phyloP scores from a whole-genome alignment of 768 basidiomycete genomes.

The Russula brevipes region DNA sequence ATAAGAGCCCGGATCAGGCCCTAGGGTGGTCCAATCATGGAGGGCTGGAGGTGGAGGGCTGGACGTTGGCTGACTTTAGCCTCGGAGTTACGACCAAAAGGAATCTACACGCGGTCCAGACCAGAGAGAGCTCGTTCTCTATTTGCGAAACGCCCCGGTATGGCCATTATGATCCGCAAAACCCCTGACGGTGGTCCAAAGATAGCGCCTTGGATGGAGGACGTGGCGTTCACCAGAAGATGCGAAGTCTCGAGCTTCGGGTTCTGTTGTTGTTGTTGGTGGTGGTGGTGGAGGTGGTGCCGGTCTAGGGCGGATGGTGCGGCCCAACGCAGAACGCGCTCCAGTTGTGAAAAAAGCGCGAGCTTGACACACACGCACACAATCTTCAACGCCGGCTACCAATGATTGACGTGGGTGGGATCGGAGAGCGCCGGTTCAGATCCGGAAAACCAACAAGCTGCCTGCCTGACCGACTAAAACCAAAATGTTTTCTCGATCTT shows the following conservation, averaged over 20 bases:
- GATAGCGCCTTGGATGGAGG: neutral
- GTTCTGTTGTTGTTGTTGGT: neutral
- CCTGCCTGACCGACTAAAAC: too few species aligned
- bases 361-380: neutral
- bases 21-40: neutral
- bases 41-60: neutral
- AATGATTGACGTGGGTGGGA: neutral
- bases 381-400: neutral
- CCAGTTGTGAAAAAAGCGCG: neutral
- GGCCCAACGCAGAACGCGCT: neutral
- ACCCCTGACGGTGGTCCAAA: neutral
- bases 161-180: constrained; percentile 4
- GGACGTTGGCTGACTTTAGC: neutral
- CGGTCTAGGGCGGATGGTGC: neutral
- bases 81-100: constrained; percentile 6
- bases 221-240: neutral
- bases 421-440: constrained; percentile 4
- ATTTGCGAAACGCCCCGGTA: neutral
- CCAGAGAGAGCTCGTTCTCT: neutral
- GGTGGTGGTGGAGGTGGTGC: neutral
- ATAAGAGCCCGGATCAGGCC: neutral
- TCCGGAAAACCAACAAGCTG: neutral
- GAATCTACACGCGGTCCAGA: constrained; percentile 1
- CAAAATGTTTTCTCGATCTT: neutral
- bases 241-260: neutral